Conservation (phyloP, 176 grass and related monocot species). For the Canna indica region DNA sequence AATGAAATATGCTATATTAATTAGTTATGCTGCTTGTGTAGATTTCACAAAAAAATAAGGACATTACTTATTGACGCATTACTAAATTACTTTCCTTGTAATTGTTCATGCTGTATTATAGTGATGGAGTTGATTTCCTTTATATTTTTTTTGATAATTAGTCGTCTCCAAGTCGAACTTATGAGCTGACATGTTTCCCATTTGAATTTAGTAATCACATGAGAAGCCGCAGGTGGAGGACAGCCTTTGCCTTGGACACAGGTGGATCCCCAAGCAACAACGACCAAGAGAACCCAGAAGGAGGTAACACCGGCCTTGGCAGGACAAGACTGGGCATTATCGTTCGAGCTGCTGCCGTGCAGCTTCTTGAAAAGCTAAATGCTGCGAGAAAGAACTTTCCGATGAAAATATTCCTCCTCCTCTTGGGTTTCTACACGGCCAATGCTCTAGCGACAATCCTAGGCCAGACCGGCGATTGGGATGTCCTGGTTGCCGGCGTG, state of each 20-base stretch:
- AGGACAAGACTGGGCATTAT: conserved; percentile 71
- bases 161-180: neutral
- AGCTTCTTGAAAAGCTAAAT: conserved; percentile 69
- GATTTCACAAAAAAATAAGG: too few relatives aligned
- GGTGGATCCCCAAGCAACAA: conserved; percentile 44
- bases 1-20: too few relatives aligned
- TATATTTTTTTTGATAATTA: neutral
- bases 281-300: conserved; percentile 38
- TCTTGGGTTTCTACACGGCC: conserved; percentile 88
- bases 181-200: neutral
- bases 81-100: neutral
- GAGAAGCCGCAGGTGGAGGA: conserved; percentile 47
- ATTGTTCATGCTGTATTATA: neutral
- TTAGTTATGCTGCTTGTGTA: too few relatives aligned
- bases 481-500: conserved; percentile 87
- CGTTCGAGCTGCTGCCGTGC: conserved; percentile 42
- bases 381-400: conserved; percentile 57
- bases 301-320: conserved; percentile 41
- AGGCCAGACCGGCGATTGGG: conserved; percentile 96
- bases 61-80: too few relatives aligned
- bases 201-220: conserved; percentile 35
- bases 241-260: conserved; percentile 52
- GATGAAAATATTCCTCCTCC: conserved; percentile 82
- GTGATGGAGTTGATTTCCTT: neutral
- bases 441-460: conserved; percentile 88